phyloP scores from a whole-genome alignment of 2,329 filamentous ascomycete species.

The Fusarium verrucosum region DNA sequence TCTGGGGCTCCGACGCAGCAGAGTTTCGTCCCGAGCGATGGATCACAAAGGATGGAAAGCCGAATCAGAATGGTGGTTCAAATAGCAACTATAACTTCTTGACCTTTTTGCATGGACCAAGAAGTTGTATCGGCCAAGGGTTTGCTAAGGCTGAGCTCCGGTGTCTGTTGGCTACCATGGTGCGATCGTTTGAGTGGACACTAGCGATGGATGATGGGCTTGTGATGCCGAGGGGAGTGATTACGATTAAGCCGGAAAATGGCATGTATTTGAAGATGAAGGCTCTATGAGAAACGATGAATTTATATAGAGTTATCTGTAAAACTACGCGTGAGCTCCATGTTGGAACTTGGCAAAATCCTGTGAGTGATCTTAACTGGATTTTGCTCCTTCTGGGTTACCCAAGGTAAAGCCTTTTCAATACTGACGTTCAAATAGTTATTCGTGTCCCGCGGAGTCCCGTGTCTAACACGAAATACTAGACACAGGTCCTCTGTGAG shows the following conservation, averaged over 20 bases:
- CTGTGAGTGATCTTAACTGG: not conserved
- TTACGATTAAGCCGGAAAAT: conserved; percentile 73
- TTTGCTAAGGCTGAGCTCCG: conserved; percentile 81
- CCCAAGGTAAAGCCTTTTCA: not conserved
- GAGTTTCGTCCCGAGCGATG: conserved; percentile 76
- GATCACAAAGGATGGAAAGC: conserved; percentile 61
- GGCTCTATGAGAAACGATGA: not conserved
- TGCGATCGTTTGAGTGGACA: conserved; percentile 69
- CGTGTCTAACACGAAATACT: not conserved
- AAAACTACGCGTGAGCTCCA: not conserved
- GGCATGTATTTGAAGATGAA: conserved; percentile 65
- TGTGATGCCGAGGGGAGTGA: conserved; percentile 67
- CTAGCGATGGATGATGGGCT: conserved; percentile 67
- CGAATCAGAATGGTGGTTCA: conserved; percentile 72
- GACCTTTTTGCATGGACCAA: conserved; percentile 84
- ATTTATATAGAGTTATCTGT: conserved; percentile 5
- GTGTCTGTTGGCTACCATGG: conserved; percentile 73
- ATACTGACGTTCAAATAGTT: conserved; percentile 4
- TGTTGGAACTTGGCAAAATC: not conserved
- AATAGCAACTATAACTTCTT: conserved; percentile 75
- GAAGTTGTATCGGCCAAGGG: conserved; percentile 80
- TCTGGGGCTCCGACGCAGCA: conserved; percentile 74
- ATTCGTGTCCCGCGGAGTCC: not conserved
- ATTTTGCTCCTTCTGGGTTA: not conserved
- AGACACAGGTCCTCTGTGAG: not conserved